Conservation (phyloP, 306 rosid genomes). For the Glycyrrhiza uralensis region DNA sequence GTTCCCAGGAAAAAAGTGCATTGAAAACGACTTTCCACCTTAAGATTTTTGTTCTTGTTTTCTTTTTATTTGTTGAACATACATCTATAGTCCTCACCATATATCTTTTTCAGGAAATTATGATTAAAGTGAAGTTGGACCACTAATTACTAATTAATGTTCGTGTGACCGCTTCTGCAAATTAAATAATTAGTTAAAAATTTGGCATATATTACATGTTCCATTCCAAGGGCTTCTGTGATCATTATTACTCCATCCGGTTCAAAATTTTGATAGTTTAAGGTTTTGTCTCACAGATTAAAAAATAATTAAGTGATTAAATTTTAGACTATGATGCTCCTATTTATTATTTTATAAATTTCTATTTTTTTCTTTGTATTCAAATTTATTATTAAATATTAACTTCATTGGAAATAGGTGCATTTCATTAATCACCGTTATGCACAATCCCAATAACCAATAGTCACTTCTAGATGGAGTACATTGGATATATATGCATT, state of each 20-base stretch:
- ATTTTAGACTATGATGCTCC: too few species aligned
- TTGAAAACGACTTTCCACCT: slow-evolving; percentile 37
- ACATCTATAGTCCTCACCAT: slow-evolving; percentile 17
- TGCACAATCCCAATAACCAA: too few species aligned
- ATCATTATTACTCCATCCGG: background rate
- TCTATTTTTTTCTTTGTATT: too few species aligned
- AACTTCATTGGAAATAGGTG: too few species aligned
- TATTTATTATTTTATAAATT: too few species aligned
- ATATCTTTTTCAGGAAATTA: slow-evolving; percentile 21
- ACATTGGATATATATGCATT: too few species aligned
- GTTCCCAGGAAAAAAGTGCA: slow-evolving; percentile 17
- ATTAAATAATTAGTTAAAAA: background rate
- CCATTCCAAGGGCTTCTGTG: background rate
- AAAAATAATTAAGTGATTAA: too few species aligned
- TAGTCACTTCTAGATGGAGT: too few species aligned
- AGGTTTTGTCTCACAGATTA: too few species aligned
- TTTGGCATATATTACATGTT: background rate
- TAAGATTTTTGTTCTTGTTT: slow-evolving; percentile 16
- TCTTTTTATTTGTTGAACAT: slow-evolving; percentile 11
- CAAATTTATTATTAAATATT: too few species aligned
- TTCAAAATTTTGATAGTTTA: too few species aligned
- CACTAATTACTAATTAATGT: slow-evolving; percentile 2
- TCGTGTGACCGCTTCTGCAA: background rate
- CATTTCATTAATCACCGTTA: too few species aligned
- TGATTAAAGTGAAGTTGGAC: slow-evolving; percentile 37